These are phyloP conservation scores for Trametes hirsuta DNA, from an alignment of 1,284 basidiomycete species.

Conservation along the genomic window DNA sequence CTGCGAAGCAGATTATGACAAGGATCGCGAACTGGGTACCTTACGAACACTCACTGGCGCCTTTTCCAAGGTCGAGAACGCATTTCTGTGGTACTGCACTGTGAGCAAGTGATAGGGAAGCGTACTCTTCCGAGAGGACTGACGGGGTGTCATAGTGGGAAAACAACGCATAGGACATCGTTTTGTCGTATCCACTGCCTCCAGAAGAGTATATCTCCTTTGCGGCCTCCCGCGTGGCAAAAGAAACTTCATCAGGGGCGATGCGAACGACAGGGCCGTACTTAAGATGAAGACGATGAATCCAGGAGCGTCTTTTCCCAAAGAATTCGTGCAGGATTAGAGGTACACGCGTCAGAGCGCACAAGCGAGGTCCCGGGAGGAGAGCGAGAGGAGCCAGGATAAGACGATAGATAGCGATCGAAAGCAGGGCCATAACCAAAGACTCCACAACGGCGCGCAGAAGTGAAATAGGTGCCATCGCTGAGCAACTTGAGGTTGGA, in stretches of 20 bases:
- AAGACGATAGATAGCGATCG: conserved; percentile 19
- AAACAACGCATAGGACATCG: conserved; percentile 27
- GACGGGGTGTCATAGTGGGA: conserved; percentile 23
- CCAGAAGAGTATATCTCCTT: conserved; percentile 32
- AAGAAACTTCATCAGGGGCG: conserved; percentile 34
- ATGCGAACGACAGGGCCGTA: conserved; percentile 34
- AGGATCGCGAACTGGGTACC: background rate
- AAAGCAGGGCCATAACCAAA: background rate
- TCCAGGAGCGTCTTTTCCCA: conserved; percentile 19
- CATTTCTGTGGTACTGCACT: conserved; percentile 17
- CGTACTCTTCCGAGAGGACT: background rate
- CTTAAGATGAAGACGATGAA: conserved; percentile 29
- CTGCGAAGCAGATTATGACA: conserved; percentile 4
- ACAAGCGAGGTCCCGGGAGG: conserved; percentile 29
- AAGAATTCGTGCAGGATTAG: conserved; percentile 30
- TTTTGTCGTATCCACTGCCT: conserved; percentile 32
- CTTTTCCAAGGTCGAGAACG: conserved; percentile 29
- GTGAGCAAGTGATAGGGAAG: background rate
- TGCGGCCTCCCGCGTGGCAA: conserved; percentile 28
- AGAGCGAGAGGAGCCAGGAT: conserved; percentile 26
- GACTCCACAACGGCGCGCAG: background rate
- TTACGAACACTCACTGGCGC: conserved; percentile 10
- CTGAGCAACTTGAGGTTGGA: no score
- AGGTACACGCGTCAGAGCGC: conserved; percentile 27
- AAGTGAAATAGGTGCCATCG: no score